Conservation (phyloP, 2,329 filamentous ascomycete genomes). For the Meredithiella fracta region DNA sequence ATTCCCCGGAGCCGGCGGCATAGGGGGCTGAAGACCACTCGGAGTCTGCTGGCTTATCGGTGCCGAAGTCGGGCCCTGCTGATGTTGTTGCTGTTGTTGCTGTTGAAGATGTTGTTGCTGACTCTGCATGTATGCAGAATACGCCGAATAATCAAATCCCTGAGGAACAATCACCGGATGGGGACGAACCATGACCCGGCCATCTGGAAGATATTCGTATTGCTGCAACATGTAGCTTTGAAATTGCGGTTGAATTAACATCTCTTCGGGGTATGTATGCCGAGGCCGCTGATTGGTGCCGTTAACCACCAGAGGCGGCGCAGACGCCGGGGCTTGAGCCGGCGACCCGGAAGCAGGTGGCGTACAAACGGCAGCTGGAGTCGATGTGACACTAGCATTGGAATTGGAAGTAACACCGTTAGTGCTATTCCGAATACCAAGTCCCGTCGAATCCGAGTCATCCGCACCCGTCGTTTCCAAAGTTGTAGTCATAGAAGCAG, state of each 20-base stretch:
- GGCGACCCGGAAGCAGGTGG: not conserved
- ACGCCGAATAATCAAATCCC: not conserved
- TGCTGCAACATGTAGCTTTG: no score
- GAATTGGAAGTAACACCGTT: not conserved
- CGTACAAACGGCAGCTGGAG: constrained; percentile 4
- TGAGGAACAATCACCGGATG: no score
- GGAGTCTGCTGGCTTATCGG: not conserved
- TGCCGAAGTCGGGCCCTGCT: not conserved
- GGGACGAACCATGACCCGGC: no score
- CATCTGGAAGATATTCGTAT: no score
- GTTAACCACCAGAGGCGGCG: constrained; percentile 11
- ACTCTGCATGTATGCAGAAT: not conserved
- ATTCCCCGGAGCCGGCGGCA: not conserved
- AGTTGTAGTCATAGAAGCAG: not conserved
- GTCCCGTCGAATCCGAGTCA: constrained; percentile 7
- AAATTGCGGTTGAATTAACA: no score
- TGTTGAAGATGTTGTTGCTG: not conserved
- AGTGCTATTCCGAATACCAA: not conserved
- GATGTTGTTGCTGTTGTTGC: not conserved
- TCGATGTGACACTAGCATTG: constrained; percentile 6
- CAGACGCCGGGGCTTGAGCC: not conserved
- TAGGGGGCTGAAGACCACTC: not conserved
- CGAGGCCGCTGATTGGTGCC: constrained; percentile 6
- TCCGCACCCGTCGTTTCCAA: not conserved
- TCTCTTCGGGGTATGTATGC: not conserved